Base-by-base conservation (phyloP, 345 rosid species). In the Gossypium australe region DNA sequence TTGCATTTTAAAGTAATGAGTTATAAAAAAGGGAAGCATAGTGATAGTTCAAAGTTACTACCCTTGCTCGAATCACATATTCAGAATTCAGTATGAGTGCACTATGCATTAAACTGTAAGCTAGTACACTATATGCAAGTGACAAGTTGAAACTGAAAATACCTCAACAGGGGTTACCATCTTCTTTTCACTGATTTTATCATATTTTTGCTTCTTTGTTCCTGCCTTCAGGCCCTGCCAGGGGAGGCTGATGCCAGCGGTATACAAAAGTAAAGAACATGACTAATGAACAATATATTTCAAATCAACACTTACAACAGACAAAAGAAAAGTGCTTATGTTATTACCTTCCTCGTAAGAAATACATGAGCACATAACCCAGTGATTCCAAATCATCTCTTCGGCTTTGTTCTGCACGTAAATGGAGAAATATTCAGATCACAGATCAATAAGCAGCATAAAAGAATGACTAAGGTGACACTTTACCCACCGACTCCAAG, bases 401-500 rank as follows among this genome's bases (percentile, higher is more conserved):
- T 67, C 86, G 76, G 83, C 92, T 88, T 86, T 88, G 92, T 71
- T 88, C 91, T 87, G 79, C 17, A 56, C 34, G 43, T 66, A 24
- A 41, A 38, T 47, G 4, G 16, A 51, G 49, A 14, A 60, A 70
- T n/a, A 77, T 61, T 38, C 17, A 10, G 29, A 16, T 56, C 51
- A 12, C 16, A 75, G 38, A 1, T 62, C 34, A 57, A 53, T 43
- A 61, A 57, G 69, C 13, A 75, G 49, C 59, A 56, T 6, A 76
- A 20, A 24, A 24, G 34, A n/a, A 20, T 45, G 55, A 75, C 63
- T 66, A 71, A 67, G 20, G 49, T 70, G 43, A 64, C 61, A 52
- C 41, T 49, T 51, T 70, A 84, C 89, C 76, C 60, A 83, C 91
- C 91, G 69, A 88, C 79, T 78, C 91, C 91, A 67, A 83, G 82